Percentiles rank a stretch among this genome's conserved stretches.
phyloP scores from a whole-genome alignment of 805 yeast genomes.

The Komagataella populi region DNA sequence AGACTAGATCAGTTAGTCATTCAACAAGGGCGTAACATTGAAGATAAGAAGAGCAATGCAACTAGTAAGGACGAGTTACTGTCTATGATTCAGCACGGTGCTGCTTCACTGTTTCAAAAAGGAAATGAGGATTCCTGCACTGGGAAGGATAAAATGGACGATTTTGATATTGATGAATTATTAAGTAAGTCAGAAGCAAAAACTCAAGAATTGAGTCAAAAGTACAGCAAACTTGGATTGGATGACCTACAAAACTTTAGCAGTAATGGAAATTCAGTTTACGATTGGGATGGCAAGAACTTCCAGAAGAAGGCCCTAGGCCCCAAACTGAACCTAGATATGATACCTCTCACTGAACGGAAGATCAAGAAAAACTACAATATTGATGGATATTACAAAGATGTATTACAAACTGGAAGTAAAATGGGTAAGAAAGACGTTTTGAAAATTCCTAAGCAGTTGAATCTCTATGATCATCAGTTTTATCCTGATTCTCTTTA shows the following conservation, averaged over 20 bases:
- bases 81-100: conserved; percentile 96
- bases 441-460: conserved; percentile 43
- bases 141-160: conserved; percentile 18
- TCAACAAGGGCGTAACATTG: conserved; percentile 48
- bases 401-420: conserved; percentile 22
- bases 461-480: conserved; percentile 60
- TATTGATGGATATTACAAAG: conserved; percentile 58
- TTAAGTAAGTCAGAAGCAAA: conserved; percentile 70
- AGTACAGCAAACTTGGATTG: conserved; percentile 74
- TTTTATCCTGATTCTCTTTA: conserved; percentile 46
- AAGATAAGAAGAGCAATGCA: conserved; percentile 21
- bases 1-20: conserved; percentile 72
- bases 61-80: conserved; percentile 67
- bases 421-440: background rate
- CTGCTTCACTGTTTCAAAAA: conserved; percentile 67
- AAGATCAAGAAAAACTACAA: conserved; percentile 70
- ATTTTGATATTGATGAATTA: conserved; percentile 75
- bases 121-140: conserved; percentile 4
- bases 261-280: conserved; percentile 60
- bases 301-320: conserved; percentile 47
- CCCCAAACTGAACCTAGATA: conserved; percentile 35
- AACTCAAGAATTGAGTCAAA: conserved; percentile 66
- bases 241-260: conserved; percentile 91
- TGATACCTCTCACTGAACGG: conserved; percentile 54
- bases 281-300: conserved; percentile 93